phyloP scores from a whole-genome alignment of 2,329 filamentous ascomycete species.

The Xenoacremonium recifei region DNA sequence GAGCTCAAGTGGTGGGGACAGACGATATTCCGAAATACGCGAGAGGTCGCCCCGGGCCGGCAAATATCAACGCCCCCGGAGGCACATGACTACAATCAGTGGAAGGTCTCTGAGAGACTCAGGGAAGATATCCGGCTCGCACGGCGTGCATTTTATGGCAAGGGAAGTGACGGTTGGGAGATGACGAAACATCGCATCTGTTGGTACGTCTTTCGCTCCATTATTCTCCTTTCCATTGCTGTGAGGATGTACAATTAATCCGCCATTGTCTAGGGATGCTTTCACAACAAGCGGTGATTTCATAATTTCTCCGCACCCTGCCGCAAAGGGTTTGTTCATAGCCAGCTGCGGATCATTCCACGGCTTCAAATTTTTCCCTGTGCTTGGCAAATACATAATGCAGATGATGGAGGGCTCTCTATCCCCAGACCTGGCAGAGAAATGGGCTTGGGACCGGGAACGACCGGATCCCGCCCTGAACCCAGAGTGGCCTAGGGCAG shows the following conservation, averaged over 20 bases:
- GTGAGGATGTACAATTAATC: constrained; percentile 4
- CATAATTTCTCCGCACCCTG: constrained; percentile 57
- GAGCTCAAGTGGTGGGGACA: constrained; percentile 62
- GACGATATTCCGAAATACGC: constrained; percentile 57
- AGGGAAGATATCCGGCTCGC: constrained; percentile 59
- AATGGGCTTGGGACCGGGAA: constrained; percentile 61
- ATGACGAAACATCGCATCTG: constrained; percentile 64
- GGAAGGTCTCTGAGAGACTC: constrained; percentile 54
- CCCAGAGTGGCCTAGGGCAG: constrained; percentile 54
- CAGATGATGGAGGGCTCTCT: constrained; percentile 51
- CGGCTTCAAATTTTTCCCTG: constrained; percentile 66
- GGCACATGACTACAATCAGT: constrained; percentile 58
- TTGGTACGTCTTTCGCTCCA: constrained; percentile 61
- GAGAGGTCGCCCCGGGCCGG: constrained; percentile 50
- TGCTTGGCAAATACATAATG: constrained; percentile 61
- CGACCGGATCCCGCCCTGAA: constrained; percentile 51
- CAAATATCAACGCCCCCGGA: constrained; percentile 56
- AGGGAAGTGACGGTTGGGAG: constrained; percentile 53
- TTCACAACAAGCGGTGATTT: constrained; percentile 62
- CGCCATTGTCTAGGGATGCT: constrained; percentile 54
- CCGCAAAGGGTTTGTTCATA: constrained; percentile 54
- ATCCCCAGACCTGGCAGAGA: constrained; percentile 39
- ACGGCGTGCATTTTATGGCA: constrained; percentile 58
- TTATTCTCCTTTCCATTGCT: neutral
- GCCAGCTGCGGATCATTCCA: constrained; percentile 67